phyloP scores from a whole-genome alignment of 331 rosid species.

The Malus hybrid region DNA sequence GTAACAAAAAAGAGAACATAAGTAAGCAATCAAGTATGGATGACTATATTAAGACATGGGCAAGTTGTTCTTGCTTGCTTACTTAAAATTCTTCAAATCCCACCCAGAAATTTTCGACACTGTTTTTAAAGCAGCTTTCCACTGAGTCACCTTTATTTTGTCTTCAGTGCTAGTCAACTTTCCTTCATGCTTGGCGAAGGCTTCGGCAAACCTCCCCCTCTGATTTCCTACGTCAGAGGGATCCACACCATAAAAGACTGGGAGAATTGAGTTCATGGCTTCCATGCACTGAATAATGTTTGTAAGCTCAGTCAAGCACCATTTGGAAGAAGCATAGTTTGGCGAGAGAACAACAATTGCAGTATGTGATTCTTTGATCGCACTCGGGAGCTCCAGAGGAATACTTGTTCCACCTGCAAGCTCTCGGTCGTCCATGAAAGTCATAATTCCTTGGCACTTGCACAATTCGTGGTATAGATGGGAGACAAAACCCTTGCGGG shows the following conservation, averaged over 20 bases:
- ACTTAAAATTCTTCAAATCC: background rate
- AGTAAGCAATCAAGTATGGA: background rate
- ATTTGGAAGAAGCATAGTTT: constrained; percentile 4
- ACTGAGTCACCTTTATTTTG: background rate
- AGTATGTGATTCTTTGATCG: background rate
- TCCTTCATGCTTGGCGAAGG: background rate
- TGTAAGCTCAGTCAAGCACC: constrained; percentile 16
- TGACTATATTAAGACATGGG: background rate
- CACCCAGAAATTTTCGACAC: background rate
- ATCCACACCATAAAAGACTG: background rate
- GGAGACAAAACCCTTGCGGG: too few species aligned
- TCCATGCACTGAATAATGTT: constrained; percentile 2
- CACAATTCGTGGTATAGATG: too few species aligned
- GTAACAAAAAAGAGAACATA: background rate
- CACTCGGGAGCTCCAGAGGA: too few species aligned
- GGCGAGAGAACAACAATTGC: constrained; percentile 10
- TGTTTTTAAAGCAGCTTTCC: constrained; percentile 3
- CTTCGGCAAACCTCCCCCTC: background rate
- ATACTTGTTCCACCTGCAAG: too few species aligned
- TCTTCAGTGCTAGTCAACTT: background rate
- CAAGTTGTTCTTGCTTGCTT: background rate
- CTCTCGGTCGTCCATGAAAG: too few species aligned
- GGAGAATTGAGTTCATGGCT: background rate
- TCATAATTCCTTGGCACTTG: too few species aligned
- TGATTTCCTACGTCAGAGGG: background rate